phyloP scores from a whole-genome alignment of 371 early-diverging fungal species.

The Parasitella parasitica region DNA sequence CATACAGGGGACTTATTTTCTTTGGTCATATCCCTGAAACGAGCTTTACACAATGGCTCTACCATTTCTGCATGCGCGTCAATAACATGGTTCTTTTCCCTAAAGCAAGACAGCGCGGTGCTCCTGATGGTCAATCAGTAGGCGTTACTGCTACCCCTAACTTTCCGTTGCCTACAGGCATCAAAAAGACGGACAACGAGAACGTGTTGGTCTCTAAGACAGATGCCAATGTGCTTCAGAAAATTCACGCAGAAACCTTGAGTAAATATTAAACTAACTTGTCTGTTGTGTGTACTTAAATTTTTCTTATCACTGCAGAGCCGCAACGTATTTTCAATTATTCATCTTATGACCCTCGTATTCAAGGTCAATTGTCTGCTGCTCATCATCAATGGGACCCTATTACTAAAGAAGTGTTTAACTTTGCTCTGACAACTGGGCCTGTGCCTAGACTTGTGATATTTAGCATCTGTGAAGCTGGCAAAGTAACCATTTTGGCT shows the following conservation, averaged over 20 bases:
- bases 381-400: slow-evolving; percentile 61
- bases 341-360: slow-evolving; percentile 36
- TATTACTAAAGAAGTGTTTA: slow-evolving; percentile 49
- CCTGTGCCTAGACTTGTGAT: slow-evolving; percentile 27
- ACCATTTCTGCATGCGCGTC: neutral
- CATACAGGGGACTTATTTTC: slow-evolving; percentile 1
- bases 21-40: slow-evolving; percentile 23
- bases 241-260: slow-evolving; percentile 60
- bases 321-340: slow-evolving; percentile 55
- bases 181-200: neutral
- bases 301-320: slow-evolving; percentile 22
- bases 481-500: slow-evolving; percentile 34
- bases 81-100: neutral
- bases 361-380: slow-evolving; percentile 47
- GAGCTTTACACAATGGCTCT: slow-evolving; percentile 6
- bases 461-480: slow-evolving; percentile 27
- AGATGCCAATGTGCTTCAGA: slow-evolving; percentile 59
- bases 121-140: slow-evolving; percentile 26
- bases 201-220: slow-evolving; percentile 52
- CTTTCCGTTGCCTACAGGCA: slow-evolving; percentile 44
- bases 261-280: slow-evolving; percentile 37
- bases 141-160: slow-evolving; percentile 59
- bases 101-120: neutral
- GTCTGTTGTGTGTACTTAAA: too few relatives aligned
- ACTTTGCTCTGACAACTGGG: slow-evolving; percentile 23